phyloP scores from a whole-genome alignment of 2,329 filamentous ascomycete species.

The Aspergillus brasiliensis region DNA sequence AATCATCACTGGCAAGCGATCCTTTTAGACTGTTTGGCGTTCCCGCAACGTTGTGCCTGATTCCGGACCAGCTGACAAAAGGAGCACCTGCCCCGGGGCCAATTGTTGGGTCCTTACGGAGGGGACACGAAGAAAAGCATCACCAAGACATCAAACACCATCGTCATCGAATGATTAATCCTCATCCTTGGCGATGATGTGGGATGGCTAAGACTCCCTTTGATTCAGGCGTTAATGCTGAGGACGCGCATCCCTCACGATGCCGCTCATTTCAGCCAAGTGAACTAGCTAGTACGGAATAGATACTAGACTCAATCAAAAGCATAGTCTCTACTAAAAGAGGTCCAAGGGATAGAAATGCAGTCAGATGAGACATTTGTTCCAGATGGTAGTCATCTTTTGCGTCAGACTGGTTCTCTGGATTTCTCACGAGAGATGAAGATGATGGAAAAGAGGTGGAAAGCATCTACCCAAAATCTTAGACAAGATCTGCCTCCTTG shows the following conservation, averaged over 20 bases:
- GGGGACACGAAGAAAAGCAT: background rate
- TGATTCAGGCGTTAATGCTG: background rate
- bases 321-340: too few species aligned
- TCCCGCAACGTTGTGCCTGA: conserved; percentile 2
- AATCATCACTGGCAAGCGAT: background rate
- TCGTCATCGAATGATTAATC: background rate
- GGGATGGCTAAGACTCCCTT: background rate
- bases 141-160: background rate
- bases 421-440: too few species aligned
- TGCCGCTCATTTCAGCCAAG: too few species aligned
- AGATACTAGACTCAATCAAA: too few species aligned
- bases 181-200: background rate
- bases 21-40: background rate
- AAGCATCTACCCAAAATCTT: too few species aligned
- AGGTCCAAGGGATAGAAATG: too few species aligned
- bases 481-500: background rate
- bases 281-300: too few species aligned
- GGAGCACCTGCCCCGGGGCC: background rate
- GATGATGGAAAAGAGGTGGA: too few species aligned
- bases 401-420: too few species aligned
- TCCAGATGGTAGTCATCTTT: too few species aligned
- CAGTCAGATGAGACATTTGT: too few species aligned
- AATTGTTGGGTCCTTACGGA: background rate
- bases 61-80: conserved; percentile 2
- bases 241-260: background rate